phyloP scores from a whole-genome alignment of 2,329 filamentous ascomycete species.

The Tolypocladium tropicale region DNA sequence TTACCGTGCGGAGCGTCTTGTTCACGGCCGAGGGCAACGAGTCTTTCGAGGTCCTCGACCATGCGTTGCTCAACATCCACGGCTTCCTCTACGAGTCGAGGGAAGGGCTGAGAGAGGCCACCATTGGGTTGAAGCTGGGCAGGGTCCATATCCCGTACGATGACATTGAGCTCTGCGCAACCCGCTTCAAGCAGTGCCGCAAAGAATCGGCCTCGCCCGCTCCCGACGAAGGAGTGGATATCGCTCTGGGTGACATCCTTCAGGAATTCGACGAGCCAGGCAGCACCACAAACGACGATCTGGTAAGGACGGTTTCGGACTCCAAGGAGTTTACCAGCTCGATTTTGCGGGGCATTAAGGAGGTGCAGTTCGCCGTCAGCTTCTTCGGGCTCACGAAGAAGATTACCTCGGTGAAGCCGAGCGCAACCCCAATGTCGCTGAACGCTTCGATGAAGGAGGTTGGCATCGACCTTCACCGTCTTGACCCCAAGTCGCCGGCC shows the following conservation, averaged over 20 bases:
- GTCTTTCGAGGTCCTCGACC: constrained; percentile 79
- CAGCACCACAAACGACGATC: constrained; percentile 50
- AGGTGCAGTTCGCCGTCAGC: constrained; percentile 90
- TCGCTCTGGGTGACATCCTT: constrained; percentile 62
- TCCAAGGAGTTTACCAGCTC: constrained; percentile 89
- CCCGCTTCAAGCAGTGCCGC: constrained; percentile 40
- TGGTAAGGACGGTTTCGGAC: constrained; percentile 79
- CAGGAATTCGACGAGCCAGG: constrained; percentile 62
- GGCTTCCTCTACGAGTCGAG: constrained; percentile 78
- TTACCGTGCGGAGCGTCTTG: constrained; percentile 73
- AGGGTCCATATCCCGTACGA: constrained; percentile 86
- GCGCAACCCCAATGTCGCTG: constrained; percentile 62
- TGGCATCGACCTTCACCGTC: constrained; percentile 80
- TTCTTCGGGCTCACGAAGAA: constrained; percentile 80
- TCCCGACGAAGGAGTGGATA: constrained; percentile 39
- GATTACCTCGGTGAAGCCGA: constrained; percentile 56
- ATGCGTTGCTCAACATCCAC: constrained; percentile 80
- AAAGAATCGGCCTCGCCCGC: constrained; percentile 23
- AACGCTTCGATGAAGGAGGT: constrained; percentile 95
- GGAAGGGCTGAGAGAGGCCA: constrained; percentile 81
- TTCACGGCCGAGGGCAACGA: constrained; percentile 81
- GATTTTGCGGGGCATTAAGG: constrained; percentile 83
- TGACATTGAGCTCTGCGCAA: constrained; percentile 58
- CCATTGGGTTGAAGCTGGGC: constrained; percentile 82
- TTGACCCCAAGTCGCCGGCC: constrained; percentile 85